These are phyloP conservation scores for Carex myosuroides DNA, from an alignment of 176 grass and related monocot genomes.

Conservation along the genomic window DNA sequence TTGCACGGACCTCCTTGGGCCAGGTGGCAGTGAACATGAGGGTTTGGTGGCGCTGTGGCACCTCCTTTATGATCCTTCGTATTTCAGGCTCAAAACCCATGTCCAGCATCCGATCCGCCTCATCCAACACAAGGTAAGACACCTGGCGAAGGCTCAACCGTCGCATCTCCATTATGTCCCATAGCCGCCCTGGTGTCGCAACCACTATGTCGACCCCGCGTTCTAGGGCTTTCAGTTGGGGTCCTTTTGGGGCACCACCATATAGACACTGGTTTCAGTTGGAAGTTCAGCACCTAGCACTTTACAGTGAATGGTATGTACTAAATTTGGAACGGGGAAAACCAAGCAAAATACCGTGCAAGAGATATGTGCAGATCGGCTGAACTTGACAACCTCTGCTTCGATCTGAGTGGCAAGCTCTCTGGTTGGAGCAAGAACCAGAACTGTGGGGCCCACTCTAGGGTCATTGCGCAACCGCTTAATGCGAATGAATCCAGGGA, in stretches of 20 bases:
- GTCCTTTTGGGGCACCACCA: conserved; percentile 95
- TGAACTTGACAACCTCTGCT: conserved; percentile 89
- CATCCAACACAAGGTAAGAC: conserved; percentile 27
- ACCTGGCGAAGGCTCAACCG: conserved; percentile 22
- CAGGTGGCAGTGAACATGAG: conserved; percentile 99
- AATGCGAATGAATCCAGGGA: conserved; percentile 93
- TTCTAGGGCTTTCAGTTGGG: conserved; percentile 85
- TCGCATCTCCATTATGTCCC: conserved; percentile 87
- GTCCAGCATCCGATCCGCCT: conserved; percentile 25
- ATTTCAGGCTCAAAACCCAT: conserved; percentile 77
- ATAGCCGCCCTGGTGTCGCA: conserved; percentile 95
- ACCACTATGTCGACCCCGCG: conserved; percentile 94
- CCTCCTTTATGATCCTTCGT: conserved; percentile 78
- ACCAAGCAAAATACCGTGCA: conserved; percentile 66
- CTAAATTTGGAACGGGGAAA: not conserved
- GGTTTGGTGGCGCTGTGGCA: conserved; percentile 77
- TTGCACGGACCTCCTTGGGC: conserved; percentile 90
- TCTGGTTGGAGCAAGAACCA: conserved; percentile 92
- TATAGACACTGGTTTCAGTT: conserved; percentile 63
- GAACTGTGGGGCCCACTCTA: conserved; percentile 70
- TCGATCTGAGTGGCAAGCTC: conserved; percentile 93
- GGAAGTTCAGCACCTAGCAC: not conserved
- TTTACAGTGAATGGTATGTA: conserved; percentile 5
- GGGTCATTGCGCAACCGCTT: conserved; percentile 64
- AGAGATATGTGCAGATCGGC: conserved; percentile 76